A percentile compares a stretch with the other conserved stretches of the same genome.
Evolutionary conservation across 1,284 basidiomycete species (phyloP).

Genomic region (Ceratobasidium sp.): DNA sequence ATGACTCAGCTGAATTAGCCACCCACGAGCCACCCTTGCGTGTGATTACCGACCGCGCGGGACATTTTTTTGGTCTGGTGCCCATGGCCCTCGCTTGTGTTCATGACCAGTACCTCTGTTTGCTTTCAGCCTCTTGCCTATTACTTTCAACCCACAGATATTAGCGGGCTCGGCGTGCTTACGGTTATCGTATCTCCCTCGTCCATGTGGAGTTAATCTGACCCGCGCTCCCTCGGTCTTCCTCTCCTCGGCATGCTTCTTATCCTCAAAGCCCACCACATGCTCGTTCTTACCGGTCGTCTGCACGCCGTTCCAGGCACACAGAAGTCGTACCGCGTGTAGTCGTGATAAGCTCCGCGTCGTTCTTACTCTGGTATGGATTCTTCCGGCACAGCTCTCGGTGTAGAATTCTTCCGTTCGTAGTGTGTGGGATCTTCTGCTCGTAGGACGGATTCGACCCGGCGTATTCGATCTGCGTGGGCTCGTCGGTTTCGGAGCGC

Average conservation of each 20-base stretch:
- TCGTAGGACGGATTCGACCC: too few species aligned
- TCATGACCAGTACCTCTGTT: too few species aligned
- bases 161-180: not conserved
- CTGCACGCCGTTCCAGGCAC: conserved; percentile 20
- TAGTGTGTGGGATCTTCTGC: too few species aligned
- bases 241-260: not conserved
- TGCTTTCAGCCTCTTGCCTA: not conserved
- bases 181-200: not conserved
- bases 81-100: not conserved
- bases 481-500: too few species aligned
- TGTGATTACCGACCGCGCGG: not conserved
- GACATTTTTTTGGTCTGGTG: not conserved
- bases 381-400: too few species aligned
- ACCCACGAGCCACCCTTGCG: conserved; percentile 17
- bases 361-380: not conserved
- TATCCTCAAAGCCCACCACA: conserved; percentile 1
- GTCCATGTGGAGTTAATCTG: conserved; percentile 22
- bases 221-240: conserved; percentile 18
- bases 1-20: conserved; percentile 5
- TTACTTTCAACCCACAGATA: not conserved
- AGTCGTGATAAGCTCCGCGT: conserved; percentile 16
- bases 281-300: conserved; percentile 22
- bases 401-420: too few species aligned
- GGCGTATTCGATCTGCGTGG: too few species aligned
- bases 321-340: conserved; percentile 1